These are phyloP conservation scores for Geranium rotundifolium DNA, from an alignment of 345 rosid genomes.

Conservation along the genomic window DNA sequence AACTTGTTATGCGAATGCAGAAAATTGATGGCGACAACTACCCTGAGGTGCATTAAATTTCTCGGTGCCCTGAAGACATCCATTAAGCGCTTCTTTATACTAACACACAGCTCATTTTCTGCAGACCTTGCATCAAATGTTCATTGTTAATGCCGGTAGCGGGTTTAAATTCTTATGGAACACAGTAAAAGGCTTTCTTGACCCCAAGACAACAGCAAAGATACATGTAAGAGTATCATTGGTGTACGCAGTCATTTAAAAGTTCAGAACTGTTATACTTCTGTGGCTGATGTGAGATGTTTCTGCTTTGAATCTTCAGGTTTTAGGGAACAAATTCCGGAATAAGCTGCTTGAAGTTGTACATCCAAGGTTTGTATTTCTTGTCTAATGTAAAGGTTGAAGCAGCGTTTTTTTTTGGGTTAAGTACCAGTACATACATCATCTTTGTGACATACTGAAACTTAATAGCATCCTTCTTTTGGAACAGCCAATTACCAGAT, in stretches of 20 bases:
- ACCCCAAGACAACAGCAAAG: constrained; percentile 84
- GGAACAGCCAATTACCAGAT: constrained; percentile 79
- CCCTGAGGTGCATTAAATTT: constrained; percentile 56
- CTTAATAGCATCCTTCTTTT: constrained; percentile 8
- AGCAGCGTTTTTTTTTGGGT: neutral
- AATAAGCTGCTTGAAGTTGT: constrained; percentile 64
- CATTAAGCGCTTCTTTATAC: neutral
- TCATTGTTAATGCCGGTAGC: constrained; percentile 73
- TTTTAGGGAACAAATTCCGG: constrained; percentile 68
- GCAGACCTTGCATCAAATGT: constrained; percentile 93
- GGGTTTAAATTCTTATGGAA: constrained; percentile 87
- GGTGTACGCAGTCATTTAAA: constrained; percentile 1
- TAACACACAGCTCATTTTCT: constrained; percentile 9
- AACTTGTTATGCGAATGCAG: constrained; percentile 84
- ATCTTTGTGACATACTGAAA: constrained; percentile 6
- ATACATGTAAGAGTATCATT: constrained; percentile 45
- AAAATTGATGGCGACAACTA: constrained; percentile 97
- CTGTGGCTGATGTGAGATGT: constrained; percentile 13
- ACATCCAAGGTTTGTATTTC: constrained; percentile 52
- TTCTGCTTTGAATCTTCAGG: constrained; percentile 38
- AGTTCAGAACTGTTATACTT: constrained; percentile 3
- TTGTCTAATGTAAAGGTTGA: constrained; percentile 2
- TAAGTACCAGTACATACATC: neutral
- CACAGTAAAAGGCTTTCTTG: constrained; percentile 79
- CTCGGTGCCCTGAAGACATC: neutral